Evolutionary conservation across 306 rosid species (phyloP).

Genomic region (Cercis canadensis): DNA sequence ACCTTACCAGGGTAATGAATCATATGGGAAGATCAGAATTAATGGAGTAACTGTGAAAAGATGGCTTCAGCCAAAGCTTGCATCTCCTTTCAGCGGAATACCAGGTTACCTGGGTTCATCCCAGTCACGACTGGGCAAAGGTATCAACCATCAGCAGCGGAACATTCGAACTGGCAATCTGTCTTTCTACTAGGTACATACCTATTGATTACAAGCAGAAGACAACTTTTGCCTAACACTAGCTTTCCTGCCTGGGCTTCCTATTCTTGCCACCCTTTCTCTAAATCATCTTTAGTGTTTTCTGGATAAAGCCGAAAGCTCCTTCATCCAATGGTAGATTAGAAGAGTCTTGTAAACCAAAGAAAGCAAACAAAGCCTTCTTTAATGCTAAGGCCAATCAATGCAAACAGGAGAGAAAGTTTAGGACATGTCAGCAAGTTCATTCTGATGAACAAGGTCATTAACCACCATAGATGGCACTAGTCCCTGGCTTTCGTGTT

Average conservation of each 20-base stretch:
- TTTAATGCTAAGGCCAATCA: slow-evolving; percentile 50
- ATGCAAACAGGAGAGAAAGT: slow-evolving; percentile 41
- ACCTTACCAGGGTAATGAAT: slow-evolving; percentile 76
- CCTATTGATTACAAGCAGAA: slow-evolving; percentile 38
- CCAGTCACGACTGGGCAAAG: slow-evolving; percentile 67
- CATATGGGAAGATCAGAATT: slow-evolving; percentile 80
- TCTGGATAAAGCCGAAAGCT: slow-evolving; percentile 41
- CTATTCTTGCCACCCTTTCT: slow-evolving; percentile 22
- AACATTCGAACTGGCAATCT: slow-evolving; percentile 69
- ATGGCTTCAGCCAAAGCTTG: slow-evolving; percentile 88
- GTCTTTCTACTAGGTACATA: slow-evolving; percentile 60
- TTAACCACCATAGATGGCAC: slow-evolving; percentile 21
- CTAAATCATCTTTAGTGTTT: slow-evolving; percentile 26
- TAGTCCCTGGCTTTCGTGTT: slow-evolving; percentile 32
- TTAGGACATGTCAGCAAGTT: slow-evolving; percentile 39
- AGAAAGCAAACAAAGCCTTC: slow-evolving; percentile 46
- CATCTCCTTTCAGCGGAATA: slow-evolving; percentile 63
- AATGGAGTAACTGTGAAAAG: slow-evolving; percentile 62
- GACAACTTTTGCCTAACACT: slow-evolving; percentile 51
- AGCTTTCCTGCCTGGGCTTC: slow-evolving; percentile 20
- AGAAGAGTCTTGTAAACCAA: slow-evolving; percentile 45
- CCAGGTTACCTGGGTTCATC: slow-evolving; percentile 66
- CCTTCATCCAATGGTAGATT: slow-evolving; percentile 50
- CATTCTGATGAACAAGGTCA: slow-evolving; percentile 34
- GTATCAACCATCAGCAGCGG: slow-evolving; percentile 79